A percentile compares a stretch with the other conserved stretches of the same genome.
Conservation (phyloP, 2,329 filamentous ascomycete species). For the Cordyceps fumosorosea region DNA sequence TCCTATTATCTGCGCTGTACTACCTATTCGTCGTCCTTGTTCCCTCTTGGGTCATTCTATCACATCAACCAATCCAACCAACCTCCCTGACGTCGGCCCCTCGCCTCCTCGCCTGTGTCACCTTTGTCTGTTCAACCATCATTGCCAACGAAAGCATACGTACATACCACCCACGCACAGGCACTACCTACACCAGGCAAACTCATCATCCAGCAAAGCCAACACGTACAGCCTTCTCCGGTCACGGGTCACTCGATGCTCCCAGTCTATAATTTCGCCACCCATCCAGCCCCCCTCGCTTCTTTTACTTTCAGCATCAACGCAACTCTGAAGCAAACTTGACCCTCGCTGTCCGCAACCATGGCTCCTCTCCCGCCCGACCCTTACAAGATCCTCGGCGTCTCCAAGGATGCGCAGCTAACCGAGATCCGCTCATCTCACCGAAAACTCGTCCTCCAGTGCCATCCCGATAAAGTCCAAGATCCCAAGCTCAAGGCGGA, state of each 20-base stretch:
- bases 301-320: neutral
- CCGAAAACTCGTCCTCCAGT: slow-evolving; percentile 79
- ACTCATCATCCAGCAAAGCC: neutral
- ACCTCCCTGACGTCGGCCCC: neutral
- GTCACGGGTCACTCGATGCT: neutral
- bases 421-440: slow-evolving; percentile 71
- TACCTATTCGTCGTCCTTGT: neutral
- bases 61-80: neutral
- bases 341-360: slow-evolving; percentile 18
- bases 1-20: neutral
- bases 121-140: neutral
- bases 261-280: neutral
- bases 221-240: neutral
- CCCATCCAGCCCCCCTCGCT: neutral
- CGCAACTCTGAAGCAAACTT: neutral
- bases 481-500: slow-evolving; percentile 67
- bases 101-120: neutral
- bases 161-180: neutral
- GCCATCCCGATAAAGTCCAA: slow-evolving; percentile 87
- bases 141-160: neutral
- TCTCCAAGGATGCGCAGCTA: slow-evolving; percentile 63
- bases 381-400: slow-evolving; percentile 72
- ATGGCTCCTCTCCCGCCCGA: slow-evolving; percentile 57
- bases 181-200: slow-evolving; percentile 1
- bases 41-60: neutral